Evolutionary conservation across 1,284 basidiomycete genomes (phyloP).

Genomic region (Agaricales sp.): DNA sequence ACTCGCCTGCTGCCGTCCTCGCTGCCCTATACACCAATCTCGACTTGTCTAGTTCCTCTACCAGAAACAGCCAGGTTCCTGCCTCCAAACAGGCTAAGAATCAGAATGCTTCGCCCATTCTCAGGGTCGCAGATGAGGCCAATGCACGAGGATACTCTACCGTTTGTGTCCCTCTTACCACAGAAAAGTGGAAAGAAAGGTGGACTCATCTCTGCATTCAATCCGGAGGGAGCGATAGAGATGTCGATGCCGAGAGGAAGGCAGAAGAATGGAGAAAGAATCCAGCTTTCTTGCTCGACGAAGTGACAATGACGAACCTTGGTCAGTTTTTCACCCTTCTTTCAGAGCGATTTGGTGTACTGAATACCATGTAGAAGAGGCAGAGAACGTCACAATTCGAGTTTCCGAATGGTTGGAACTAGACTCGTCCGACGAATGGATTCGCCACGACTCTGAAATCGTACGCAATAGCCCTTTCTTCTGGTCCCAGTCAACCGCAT

Average conservation of each 20-base stretch:
- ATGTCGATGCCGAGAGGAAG: slow-evolving; percentile 50
- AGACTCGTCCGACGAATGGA: slow-evolving; percentile 88
- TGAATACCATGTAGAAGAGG: slow-evolving; percentile 57
- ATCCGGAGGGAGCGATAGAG: slow-evolving; percentile 28
- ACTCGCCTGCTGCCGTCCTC: slow-evolving; percentile 18
- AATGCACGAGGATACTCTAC: slow-evolving; percentile 49
- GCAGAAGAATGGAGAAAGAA: slow-evolving; percentile 86
- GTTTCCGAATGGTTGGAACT: slow-evolving; percentile 93
- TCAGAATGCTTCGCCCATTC: background rate
- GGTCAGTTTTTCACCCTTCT: slow-evolving; percentile 37
- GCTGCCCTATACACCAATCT: slow-evolving; percentile 27
- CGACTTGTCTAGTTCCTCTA: slow-evolving; percentile 21
- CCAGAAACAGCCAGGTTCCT: background rate
- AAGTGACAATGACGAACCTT: slow-evolving; percentile 82
- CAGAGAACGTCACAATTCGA: slow-evolving; percentile 67
- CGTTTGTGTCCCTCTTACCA: slow-evolving; percentile 82
- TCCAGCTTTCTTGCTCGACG: slow-evolving; percentile 72
- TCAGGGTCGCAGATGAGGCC: slow-evolving; percentile 32
- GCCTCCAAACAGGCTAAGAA: background rate
- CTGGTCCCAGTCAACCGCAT: background rate
- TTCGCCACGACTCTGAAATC: slow-evolving; percentile 93
- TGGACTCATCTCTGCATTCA: slow-evolving; percentile 84
- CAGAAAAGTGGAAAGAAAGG: slow-evolving; percentile 74
- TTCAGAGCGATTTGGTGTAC: background rate
- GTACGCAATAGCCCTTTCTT: slow-evolving; percentile 34